phyloP scores from a whole-genome alignment of 2,329 filamentous ascomycete species.

The Hymenoscyphus linearis region DNA sequence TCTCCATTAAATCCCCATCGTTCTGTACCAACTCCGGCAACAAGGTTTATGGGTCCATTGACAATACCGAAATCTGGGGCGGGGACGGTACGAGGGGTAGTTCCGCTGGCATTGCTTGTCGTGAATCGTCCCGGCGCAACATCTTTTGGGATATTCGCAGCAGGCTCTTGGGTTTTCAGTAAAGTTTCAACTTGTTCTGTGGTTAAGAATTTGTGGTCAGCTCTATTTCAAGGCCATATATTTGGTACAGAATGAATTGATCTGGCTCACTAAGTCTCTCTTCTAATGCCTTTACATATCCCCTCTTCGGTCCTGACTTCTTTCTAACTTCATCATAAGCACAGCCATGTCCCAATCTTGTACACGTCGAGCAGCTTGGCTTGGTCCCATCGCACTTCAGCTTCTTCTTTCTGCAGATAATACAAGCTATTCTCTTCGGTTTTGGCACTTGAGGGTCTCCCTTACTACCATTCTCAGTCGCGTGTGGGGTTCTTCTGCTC shows the following conservation, averaged over 20 bases:
- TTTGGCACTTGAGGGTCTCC: slow-evolving; percentile 58
- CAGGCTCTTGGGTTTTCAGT: slow-evolving; percentile 70
- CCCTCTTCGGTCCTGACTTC: slow-evolving; percentile 67
- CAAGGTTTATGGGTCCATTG: slow-evolving; percentile 44
- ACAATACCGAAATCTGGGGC: slow-evolving; percentile 39
- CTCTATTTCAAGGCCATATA: slow-evolving; percentile 35
- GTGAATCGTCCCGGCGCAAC: slow-evolving; percentile 18
- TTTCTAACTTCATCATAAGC: slow-evolving; percentile 65
- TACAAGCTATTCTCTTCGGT: slow-evolving; percentile 90
- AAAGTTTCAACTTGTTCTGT: slow-evolving; percentile 89
- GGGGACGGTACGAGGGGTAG: slow-evolving; percentile 20
- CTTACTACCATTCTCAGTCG: slow-evolving; percentile 37
- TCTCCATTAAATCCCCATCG: slow-evolving; percentile 50
- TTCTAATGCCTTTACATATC: slow-evolving; percentile 70
- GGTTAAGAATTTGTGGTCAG: slow-evolving; percentile 16
- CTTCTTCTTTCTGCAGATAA: slow-evolving; percentile 89
- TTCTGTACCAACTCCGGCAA: slow-evolving; percentile 45
- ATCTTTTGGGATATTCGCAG: slow-evolving; percentile 17
- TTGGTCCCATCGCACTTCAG: slow-evolving; percentile 64
- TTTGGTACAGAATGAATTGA: slow-evolving; percentile 31
- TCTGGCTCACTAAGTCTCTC: slow-evolving; percentile 76
- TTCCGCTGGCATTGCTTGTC: slow-evolving; percentile 19
- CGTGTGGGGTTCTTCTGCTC: slow-evolving; percentile 27
- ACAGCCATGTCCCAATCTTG: slow-evolving; percentile 58
- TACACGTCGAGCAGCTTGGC: slow-evolving; percentile 63